A percentile compares a stretch with the other conserved stretches of the same genome.
Evolutionary conservation across 495 filamentous ascomycete genomes (phyloP).

Genomic region (Letharia lupina): DNA sequence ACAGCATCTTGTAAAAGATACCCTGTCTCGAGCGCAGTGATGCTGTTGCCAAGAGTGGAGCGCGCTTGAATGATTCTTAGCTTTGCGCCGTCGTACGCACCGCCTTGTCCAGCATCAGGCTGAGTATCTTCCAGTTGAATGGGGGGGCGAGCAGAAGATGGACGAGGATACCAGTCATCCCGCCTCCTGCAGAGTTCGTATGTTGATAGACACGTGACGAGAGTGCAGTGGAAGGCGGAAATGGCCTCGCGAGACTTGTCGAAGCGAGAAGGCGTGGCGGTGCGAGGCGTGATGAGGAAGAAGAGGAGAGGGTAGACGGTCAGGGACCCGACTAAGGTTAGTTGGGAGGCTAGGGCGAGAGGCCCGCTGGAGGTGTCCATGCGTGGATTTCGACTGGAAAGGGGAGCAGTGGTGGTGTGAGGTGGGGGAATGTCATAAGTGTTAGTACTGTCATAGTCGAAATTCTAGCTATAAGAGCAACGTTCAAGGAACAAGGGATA

Average conservation of each 20-base stretch:
- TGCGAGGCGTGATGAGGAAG: constrained; percentile 10
- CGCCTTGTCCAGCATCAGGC: neutral
- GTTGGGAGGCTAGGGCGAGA: constrained; percentile 6
- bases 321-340: constrained; percentile 17
- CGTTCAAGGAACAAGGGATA: too few species aligned
- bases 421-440: too few species aligned
- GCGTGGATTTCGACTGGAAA: too few species aligned
- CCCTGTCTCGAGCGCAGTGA: constrained; percentile 27
- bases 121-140: neutral
- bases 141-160: neutral
- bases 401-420: too few species aligned
- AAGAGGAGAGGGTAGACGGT: constrained; percentile 20
- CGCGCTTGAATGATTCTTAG: constrained; percentile 15
- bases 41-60: constrained; percentile 23
- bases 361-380: too few species aligned
- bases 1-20: constrained; percentile 27
- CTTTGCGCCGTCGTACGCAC: neutral
- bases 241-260: constrained; percentile 11
- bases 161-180: neutral
- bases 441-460: too few species aligned
- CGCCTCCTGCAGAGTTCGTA: constrained; percentile 6
- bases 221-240: constrained; percentile 23
- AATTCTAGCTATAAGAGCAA: too few species aligned
- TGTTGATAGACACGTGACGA: constrained; percentile 15
- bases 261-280: constrained; percentile 13